Percentiles rank a stretch among this genome's conserved stretches.
Evolutionary conservation across 179 eudicot genomes (phyloP).

Genomic region (Camellia oleifera): DNA sequence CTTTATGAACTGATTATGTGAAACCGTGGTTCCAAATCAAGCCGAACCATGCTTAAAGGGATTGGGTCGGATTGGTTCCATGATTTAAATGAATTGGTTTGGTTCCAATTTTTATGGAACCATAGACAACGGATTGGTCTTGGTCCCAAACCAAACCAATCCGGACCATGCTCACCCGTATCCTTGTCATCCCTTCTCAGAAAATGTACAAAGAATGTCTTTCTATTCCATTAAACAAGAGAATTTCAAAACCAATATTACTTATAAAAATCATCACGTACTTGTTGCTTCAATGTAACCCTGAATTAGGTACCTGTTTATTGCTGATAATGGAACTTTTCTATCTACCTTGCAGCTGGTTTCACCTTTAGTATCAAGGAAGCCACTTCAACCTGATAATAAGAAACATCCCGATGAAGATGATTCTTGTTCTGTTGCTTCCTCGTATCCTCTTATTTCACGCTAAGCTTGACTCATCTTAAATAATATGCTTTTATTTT

Average conservation of each 20-base stretch:
- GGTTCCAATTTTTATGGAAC: too few relatives aligned
- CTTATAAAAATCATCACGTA: neutral
- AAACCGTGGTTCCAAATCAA: too few relatives aligned
- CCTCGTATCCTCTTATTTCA: conserved; percentile 62
- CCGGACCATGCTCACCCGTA: too few relatives aligned
- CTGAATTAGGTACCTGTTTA: neutral
- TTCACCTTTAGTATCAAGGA: conserved; percentile 41
- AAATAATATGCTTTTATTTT: neutral
- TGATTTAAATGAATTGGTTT: too few relatives aligned
- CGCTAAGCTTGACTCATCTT: neutral
- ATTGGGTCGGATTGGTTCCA: too few relatives aligned
- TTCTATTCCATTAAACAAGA: too few relatives aligned
- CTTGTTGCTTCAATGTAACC: neutral
- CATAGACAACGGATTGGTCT: too few relatives aligned
- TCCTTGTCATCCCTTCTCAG: neutral
- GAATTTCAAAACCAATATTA: neutral
- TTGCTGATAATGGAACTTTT: neutral
- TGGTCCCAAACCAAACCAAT: too few relatives aligned
- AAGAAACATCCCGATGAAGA: conserved; percentile 76
- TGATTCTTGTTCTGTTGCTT: conserved; percentile 58
- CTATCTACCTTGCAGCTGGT: conserved; percentile 36
- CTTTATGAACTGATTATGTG: too few relatives aligned
- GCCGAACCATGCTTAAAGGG: too few relatives aligned
- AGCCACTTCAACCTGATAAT: conserved; percentile 56
- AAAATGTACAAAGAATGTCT: too few relatives aligned